A percentile compares a stretch with the other conserved stretches of the same genome.
These are phyloP conservation scores for Lichina pygmaea DNA, from an alignment of 495 filamentous ascomycete species.

Conservation along the genomic window DNA sequence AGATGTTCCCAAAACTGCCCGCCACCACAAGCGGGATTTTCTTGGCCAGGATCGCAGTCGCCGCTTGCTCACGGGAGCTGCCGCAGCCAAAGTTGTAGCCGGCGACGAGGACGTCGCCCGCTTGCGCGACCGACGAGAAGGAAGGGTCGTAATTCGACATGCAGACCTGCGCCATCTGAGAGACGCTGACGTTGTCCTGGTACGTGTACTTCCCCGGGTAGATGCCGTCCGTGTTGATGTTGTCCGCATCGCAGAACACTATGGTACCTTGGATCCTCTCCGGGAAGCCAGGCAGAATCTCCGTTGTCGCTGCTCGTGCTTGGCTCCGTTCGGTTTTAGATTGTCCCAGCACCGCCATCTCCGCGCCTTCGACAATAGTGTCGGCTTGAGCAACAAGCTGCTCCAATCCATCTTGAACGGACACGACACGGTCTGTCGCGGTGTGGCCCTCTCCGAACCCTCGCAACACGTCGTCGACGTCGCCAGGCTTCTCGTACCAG, in stretches of 20 bases:
- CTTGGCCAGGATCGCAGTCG: constrained; percentile 68
- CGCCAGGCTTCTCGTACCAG: constrained; percentile 45
- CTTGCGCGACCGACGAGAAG: constrained; percentile 31
- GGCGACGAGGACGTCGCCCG: constrained; percentile 54
- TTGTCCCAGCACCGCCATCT: constrained; percentile 4
- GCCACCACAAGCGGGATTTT: constrained; percentile 61
- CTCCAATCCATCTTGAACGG: constrained; percentile 37
- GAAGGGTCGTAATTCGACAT: constrained; percentile 75
- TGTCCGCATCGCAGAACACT: constrained; percentile 42
- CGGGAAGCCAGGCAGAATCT: constrained; percentile 45
- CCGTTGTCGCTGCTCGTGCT: constrained; percentile 13
- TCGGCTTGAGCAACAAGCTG: constrained; percentile 41
- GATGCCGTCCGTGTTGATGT: constrained; percentile 58
- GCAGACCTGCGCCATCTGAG: constrained; percentile 65
- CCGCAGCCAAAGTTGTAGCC: constrained; percentile 90
- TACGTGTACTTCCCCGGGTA: constrained; percentile 85
- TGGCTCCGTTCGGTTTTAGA: not conserved
- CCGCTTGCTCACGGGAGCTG: constrained; percentile 60
- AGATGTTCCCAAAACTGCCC: constrained; percentile 77
- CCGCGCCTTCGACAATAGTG: constrained; percentile 24
- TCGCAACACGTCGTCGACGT: constrained; percentile 33
- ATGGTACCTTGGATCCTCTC: constrained; percentile 38
- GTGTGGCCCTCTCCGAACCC: constrained; percentile 43
- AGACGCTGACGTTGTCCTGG: constrained; percentile 49
- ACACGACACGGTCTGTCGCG: constrained; percentile 28